Evolutionary conservation across 495 filamentous ascomycete genomes (phyloP).

Genomic region (Penicillium tannophilum): DNA sequence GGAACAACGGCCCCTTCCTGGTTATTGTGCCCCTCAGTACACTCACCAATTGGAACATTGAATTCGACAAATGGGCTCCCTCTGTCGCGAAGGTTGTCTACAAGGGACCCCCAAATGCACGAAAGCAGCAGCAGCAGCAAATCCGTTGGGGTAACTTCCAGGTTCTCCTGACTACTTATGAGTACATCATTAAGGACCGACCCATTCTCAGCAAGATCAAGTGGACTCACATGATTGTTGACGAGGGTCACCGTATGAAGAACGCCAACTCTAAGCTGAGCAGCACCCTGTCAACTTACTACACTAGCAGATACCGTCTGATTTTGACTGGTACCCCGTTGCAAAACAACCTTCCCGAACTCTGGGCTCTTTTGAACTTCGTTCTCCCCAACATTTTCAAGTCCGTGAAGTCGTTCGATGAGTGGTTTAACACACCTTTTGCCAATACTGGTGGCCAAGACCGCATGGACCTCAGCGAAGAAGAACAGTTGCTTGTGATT

Average conservation of each 20-base stretch:
- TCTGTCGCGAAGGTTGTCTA: constrained; percentile 85
- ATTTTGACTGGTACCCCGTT: constrained; percentile 97
- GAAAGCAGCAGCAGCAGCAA: constrained; percentile 89
- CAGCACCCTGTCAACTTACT: constrained; percentile 91
- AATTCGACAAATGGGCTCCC: constrained; percentile 99
- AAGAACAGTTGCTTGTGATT: constrained; percentile 98
- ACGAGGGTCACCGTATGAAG: constrained; percentile 99
- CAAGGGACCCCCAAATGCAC: constrained; percentile 87
- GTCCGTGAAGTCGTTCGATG: constrained; percentile 97
- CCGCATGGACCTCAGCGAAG: constrained; percentile 98
- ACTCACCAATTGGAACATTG: constrained; percentile 96
- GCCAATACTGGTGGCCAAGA: constrained; percentile 97
- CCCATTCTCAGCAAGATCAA: constrained; percentile 94
- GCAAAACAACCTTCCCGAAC: constrained; percentile 94
- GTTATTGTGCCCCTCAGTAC: constrained; percentile 97
- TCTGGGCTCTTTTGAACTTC: constrained; percentile 98
- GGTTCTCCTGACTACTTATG: constrained; percentile 94
- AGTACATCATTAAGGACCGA: constrained; percentile 99
- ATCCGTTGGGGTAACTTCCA: constrained; percentile 96
- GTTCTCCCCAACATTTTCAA: constrained; percentile 99
- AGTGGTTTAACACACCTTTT: constrained; percentile 99
- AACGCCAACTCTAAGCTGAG: constrained; percentile 97
- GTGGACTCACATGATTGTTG: constrained; percentile 99
- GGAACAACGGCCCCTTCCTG: constrained; percentile 89
- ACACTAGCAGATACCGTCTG: constrained; percentile 89